Evolutionary conservation across 2,329 filamentous ascomycete species (phyloP).

Genomic region (Colletotrichum paranaense): DNA sequence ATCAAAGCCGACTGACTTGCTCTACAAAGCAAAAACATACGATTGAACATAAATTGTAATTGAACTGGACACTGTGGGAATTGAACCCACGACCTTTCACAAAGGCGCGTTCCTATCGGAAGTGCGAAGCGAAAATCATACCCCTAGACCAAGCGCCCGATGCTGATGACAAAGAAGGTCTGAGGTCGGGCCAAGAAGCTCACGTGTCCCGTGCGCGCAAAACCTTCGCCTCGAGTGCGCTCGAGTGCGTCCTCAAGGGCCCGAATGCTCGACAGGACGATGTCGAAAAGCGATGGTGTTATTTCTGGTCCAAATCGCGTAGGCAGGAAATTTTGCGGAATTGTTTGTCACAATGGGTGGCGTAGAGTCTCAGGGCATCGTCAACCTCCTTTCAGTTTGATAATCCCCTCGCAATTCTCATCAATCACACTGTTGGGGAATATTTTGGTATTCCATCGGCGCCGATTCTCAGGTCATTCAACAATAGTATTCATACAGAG

Average conservation of each 20-base stretch:
- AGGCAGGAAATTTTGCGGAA: too few relatives aligned
- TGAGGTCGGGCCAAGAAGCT: fast-evolving
- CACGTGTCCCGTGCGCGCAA: fast-evolving
- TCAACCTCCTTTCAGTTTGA: too few relatives aligned
- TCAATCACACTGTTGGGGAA: neutral
- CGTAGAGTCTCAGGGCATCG: neutral
- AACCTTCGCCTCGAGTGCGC: too few relatives aligned
- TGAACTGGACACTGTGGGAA: conserved; percentile 28
- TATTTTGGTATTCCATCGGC: neutral
- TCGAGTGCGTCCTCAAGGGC: too few relatives aligned
- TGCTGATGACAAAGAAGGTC: fast-evolving
- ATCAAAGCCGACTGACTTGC: too few relatives aligned
- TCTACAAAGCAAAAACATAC: neutral
- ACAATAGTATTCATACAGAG: conserved; percentile 11
- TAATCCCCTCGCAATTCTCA: too few relatives aligned
- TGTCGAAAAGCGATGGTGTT: too few relatives aligned
- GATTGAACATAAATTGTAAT: neutral
- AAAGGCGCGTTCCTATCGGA: neutral
- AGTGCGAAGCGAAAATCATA: conserved; percentile 36
- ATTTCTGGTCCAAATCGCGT: too few relatives aligned
- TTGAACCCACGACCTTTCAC: conserved; percentile 36
- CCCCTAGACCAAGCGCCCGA: conserved; percentile 35
- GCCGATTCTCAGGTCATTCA: neutral
- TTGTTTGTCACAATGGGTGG: too few relatives aligned
- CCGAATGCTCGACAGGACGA: too few relatives aligned